Evolutionary conservation across 768 basidiomycete genomes (phyloP).

Genomic region (Scleroderma bovista): DNA sequence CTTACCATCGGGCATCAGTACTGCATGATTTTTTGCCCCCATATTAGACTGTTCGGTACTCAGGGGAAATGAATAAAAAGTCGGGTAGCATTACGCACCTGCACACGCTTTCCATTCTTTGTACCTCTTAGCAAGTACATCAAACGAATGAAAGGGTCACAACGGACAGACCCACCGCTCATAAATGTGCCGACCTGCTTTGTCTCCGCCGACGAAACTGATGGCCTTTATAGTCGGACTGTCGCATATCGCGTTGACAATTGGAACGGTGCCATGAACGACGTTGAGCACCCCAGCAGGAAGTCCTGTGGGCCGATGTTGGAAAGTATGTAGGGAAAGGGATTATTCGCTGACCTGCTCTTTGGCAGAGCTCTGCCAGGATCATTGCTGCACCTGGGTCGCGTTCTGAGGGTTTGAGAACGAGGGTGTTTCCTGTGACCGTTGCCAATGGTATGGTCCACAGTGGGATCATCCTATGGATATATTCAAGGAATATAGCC

Average conservation of each 20-base stretch:
- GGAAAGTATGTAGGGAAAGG: not conserved
- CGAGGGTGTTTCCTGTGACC: conserved; percentile 88
- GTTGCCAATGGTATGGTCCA: conserved; percentile 93
- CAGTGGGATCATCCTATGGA: conserved; percentile 82
- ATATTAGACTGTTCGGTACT: conserved; percentile 51
- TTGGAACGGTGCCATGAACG: conserved; percentile 84
- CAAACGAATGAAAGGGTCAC: conserved; percentile 7
- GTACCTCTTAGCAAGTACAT: conserved; percentile 53
- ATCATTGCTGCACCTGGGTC: conserved; percentile 98
- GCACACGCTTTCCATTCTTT: conserved; percentile 83
- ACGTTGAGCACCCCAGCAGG: conserved; percentile 89
- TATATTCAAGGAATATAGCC: conserved; percentile 1
- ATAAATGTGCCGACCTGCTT: conserved; percentile 91
- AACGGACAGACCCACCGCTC: conserved; percentile 47
- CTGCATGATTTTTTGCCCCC: conserved; percentile 96
- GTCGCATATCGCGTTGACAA: conserved; percentile 93
- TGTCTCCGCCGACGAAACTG: conserved; percentile 93
- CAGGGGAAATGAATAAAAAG: not conserved
- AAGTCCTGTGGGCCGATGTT: conserved; percentile 41
- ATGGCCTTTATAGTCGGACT: conserved; percentile 89
- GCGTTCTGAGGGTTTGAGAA: conserved; percentile 94
- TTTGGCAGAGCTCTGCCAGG: conserved; percentile 89
- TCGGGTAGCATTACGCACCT: conserved; percentile 39
- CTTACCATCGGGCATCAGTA: conserved; percentile 90
- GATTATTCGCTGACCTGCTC: conserved; percentile 50